Conservation (phyloP, 1,139 yeast species). For the Sugiyamaella pinicola region DNA sequence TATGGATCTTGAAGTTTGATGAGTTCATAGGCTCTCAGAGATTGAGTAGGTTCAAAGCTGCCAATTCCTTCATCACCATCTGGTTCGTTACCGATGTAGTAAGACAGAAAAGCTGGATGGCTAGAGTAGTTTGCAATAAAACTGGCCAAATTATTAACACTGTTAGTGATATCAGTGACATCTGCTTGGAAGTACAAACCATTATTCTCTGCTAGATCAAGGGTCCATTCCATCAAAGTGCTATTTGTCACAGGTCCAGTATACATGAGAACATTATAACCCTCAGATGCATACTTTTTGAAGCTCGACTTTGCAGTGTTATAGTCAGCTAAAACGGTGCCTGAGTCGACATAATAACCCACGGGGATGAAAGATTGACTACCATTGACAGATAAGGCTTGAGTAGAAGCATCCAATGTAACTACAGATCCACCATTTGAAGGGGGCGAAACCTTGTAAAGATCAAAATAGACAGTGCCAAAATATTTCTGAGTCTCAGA, state of each 20-base stretch:
- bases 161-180: slow-evolving; percentile 23
- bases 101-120: slow-evolving; percentile 24
- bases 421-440: slow-evolving; percentile 20
- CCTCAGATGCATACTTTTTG: slow-evolving; percentile 24
- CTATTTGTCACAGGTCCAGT: slow-evolving; percentile 23
- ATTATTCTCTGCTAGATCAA: slow-evolving; percentile 22
- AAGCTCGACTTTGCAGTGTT: slow-evolving; percentile 19
- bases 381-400: slow-evolving; percentile 21
- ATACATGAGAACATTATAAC: slow-evolving; percentile 26
- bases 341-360: slow-evolving; percentile 23
- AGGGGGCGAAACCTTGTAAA: slow-evolving; percentile 18
- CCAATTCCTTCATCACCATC: slow-evolving; percentile 26
- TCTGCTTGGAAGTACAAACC: slow-evolving; percentile 25
- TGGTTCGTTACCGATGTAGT: slow-evolving; percentile 27
- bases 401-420: slow-evolving; percentile 18
- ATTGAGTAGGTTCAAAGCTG: slow-evolving; percentile 23
- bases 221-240: slow-evolving; percentile 23
- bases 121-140: slow-evolving; percentile 21
- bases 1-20: slow-evolving; percentile 24
- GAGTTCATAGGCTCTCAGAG: slow-evolving; percentile 23
- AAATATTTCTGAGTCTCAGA: slow-evolving; percentile 16
- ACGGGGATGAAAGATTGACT: slow-evolving; percentile 23
- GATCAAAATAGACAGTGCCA: slow-evolving; percentile 22
- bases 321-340: slow-evolving; percentile 17
- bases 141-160: slow-evolving; percentile 16